phyloP scores from a whole-genome alignment of 2,329 filamentous ascomycete species.

The Magnaporthiopsis poae region DNA sequence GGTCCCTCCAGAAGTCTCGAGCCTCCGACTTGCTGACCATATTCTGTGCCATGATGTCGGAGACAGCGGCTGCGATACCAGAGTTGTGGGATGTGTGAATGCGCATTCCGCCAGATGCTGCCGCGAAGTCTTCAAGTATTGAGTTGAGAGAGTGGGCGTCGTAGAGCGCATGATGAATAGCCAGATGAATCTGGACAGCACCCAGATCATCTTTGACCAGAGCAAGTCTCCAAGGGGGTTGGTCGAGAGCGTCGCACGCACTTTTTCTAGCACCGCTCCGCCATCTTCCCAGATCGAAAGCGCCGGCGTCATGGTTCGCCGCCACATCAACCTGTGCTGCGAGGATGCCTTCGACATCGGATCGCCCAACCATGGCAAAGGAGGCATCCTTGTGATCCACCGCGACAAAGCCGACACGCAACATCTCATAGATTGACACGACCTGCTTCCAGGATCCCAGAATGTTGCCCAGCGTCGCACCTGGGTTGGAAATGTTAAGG shows the following conservation, averaged over 20 bases:
- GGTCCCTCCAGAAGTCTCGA: slow-evolving; percentile 53
- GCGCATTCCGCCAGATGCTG: slow-evolving; percentile 9
- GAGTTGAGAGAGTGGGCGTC: slow-evolving; percentile 65
- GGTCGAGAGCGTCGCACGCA: slow-evolving; percentile 35
- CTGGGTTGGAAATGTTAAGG: slow-evolving; percentile 34
- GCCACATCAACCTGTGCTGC: not conserved
- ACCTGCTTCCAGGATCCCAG: slow-evolving; percentile 50
- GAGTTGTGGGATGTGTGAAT: slow-evolving; percentile 22
- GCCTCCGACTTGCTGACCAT: slow-evolving; percentile 21
- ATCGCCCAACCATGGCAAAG: slow-evolving; percentile 58
- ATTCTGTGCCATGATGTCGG: slow-evolving; percentile 30
- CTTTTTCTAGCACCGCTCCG: slow-evolving; percentile 21
- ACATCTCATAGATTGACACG: slow-evolving; percentile 52
- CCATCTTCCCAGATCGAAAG: slow-evolving; percentile 28
- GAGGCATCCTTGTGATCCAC: slow-evolving; percentile 49
- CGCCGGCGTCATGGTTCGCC: not conserved
- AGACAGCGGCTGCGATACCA: slow-evolving; percentile 21
- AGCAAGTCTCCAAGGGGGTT: slow-evolving; percentile 54
- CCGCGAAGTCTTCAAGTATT: slow-evolving; percentile 52
- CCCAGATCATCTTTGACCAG: slow-evolving; percentile 27
- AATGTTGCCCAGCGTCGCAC: slow-evolving; percentile 23
- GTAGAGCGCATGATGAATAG: slow-evolving; percentile 72
- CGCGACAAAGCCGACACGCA: slow-evolving; percentile 64
- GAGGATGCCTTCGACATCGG: slow-evolving; percentile 10
- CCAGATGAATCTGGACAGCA: slow-evolving; percentile 30